phyloP scores from a whole-genome alignment of 2,329 filamentous ascomycete species.

The Pestalotiopsis sp. region DNA sequence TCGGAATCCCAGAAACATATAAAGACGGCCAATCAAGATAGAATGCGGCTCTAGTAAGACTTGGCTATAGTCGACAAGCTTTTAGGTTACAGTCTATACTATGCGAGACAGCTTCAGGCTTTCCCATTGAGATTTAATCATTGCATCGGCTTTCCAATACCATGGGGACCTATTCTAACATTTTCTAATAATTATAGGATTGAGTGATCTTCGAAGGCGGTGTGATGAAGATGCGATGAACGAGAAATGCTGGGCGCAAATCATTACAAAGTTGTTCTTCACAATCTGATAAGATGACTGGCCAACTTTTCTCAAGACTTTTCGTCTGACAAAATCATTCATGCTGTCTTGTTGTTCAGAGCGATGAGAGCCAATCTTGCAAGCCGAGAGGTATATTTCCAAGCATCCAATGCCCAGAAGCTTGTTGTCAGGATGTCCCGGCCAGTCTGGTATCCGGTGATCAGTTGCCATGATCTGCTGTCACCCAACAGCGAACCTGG shows the following conservation, averaged over 20 bases:
- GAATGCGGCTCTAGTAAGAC: too few species aligned
- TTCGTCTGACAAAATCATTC: background rate
- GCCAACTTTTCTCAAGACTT: background rate
- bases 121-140: too few species aligned
- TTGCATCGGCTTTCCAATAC: too few species aligned
- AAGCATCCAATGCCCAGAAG: background rate
- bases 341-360: background rate
- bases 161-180: too few species aligned
- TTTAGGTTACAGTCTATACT: too few species aligned
- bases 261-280: background rate
- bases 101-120: too few species aligned
- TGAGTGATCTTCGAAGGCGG: background rate
- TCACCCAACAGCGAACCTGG: background rate
- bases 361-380: background rate
- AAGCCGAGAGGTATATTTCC: background rate
- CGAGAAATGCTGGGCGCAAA: constrained; percentile 2
- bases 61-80: too few species aligned
- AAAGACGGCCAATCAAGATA: too few species aligned
- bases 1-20: too few species aligned
- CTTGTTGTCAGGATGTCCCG: background rate
- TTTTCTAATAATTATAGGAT: background rate
- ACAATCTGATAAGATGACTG: background rate
- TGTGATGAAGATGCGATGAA: constrained; percentile 5
- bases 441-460: constrained; percentile 3
- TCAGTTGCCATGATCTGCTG: constrained; percentile 5